Percentiles rank a stretch among this genome's conserved stretches.
phyloP scores from a whole-genome alignment of 805 yeast genomes.

The Kuraishia capsulata region DNA sequence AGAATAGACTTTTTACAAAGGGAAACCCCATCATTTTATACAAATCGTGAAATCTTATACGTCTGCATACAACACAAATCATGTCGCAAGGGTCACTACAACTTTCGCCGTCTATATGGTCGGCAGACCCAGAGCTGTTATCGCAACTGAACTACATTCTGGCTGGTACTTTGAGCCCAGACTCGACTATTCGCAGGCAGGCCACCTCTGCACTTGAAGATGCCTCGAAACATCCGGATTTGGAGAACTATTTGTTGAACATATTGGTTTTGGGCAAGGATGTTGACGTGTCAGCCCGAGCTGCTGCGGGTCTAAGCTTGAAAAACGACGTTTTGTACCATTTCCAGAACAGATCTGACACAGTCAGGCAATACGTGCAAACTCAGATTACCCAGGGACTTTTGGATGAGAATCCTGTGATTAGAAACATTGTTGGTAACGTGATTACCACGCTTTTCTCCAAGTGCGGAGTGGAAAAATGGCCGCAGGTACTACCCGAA shows the following conservation, averaged over 20 bases:
- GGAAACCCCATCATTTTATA: no score
- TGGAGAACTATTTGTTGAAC: constrained; percentile 70
- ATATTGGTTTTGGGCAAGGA: constrained; percentile 49
- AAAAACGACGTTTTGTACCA: constrained; percentile 60
- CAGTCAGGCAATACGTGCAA: constrained; percentile 23
- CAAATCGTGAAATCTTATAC: no score
- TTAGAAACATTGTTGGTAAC: constrained; percentile 84
- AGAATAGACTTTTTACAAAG: no score
- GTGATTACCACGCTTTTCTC: constrained; percentile 78
- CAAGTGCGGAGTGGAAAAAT: constrained; percentile 50
- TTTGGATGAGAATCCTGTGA: constrained; percentile 43
- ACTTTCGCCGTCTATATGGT: constrained; percentile 64
- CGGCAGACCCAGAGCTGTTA: constrained; percentile 53
- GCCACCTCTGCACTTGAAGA: constrained; percentile 70
- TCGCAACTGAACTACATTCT: constrained; percentile 59
- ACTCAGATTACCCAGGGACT: constrained; percentile 36
- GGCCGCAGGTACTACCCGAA: constrained; percentile 72
- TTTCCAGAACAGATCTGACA: constrained; percentile 18
- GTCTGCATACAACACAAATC: no score
- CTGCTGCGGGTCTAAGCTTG: constrained; percentile 80
- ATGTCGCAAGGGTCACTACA: no score
- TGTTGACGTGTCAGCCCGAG: constrained; percentile 52
- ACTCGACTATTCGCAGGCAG: constrained; percentile 40
- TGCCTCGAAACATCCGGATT: constrained; percentile 66
- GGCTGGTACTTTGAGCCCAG: constrained; percentile 61